Evolutionary conservation across 768 basidiomycete genomes (phyloP).

Genomic region (Ramaria sp.): DNA sequence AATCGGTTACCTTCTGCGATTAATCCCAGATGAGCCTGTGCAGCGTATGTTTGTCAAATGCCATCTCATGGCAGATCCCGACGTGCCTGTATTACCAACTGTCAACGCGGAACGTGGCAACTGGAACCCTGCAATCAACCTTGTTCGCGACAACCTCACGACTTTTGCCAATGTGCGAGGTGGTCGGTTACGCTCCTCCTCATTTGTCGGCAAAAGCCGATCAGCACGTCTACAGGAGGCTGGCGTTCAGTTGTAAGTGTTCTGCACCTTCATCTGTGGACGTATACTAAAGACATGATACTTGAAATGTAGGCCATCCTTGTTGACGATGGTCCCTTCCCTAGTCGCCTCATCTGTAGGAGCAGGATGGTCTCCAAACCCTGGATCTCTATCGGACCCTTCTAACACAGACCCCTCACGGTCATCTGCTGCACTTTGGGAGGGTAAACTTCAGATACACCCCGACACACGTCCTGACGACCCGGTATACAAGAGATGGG

Average conservation of each 20-base stretch:
- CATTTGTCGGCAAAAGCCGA: slow-evolving; percentile 76
- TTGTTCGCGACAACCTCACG: slow-evolving; percentile 77
- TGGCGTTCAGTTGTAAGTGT: slow-evolving; percentile 21
- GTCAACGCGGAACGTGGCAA: slow-evolving; percentile 46
- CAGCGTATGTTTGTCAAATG: slow-evolving; percentile 47
- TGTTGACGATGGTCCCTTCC: slow-evolving; percentile 69
- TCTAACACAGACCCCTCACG: slow-evolving; percentile 66
- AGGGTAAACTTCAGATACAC: slow-evolving; percentile 80
- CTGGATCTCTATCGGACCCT: slow-evolving; percentile 59
- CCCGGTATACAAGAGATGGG: slow-evolving; percentile 28
- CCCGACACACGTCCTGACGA: slow-evolving; percentile 74
- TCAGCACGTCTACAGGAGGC: slow-evolving; percentile 38
- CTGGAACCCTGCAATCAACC: slow-evolving; percentile 72
- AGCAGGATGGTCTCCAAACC: slow-evolving; percentile 47
- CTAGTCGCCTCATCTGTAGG: slow-evolving; percentile 67
- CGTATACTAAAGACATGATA: neutral
- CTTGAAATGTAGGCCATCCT: slow-evolving; percentile 38
- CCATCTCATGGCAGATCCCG: slow-evolving; percentile 52
- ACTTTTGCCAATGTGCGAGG: slow-evolving; percentile 81
- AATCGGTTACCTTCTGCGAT: slow-evolving; percentile 70
- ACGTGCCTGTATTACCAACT: slow-evolving; percentile 48
- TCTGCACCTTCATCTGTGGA: slow-evolving; percentile 11
- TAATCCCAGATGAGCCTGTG: slow-evolving; percentile 72
- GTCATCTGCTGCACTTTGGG: slow-evolving; percentile 74
- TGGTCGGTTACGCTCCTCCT: slow-evolving; percentile 77